Base-by-base conservation (phyloP, 164 flowering plant genomes). In the Cinnamomum chago region DNA sequence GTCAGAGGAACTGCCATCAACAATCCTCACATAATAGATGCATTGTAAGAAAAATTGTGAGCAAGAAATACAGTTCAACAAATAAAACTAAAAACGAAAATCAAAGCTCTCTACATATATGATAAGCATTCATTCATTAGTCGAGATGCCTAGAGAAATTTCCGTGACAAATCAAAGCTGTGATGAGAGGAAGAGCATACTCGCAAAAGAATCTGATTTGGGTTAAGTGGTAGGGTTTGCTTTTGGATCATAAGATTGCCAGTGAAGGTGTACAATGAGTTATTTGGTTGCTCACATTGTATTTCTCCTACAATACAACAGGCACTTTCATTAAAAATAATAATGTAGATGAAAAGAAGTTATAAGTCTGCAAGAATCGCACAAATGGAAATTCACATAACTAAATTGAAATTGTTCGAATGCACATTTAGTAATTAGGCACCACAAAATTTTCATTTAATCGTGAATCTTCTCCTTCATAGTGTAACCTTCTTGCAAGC, bases 201-300 rank as follows among this genome's bases (percentile, higher is more conserved):
- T 72, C 99, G 85, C 80, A 95, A 74, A 20, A 95, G 84, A 82
- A 93, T 62, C 78, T 95, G 97, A 81, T 93, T 92, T 50, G 99
- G 99, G 82, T 86, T 75, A 81, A 95, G 88, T 18, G 99, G 97
- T 72, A 95, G 76, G 58, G 95, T 93, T 79, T 95, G 99, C 81
- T 93, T 90, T 67, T 90, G 82, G 70, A 88, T 50, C 7, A 93
- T 84, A 82, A 95, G 89, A 81, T 95, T 95, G 70, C 99, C 98
- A 35, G 96, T 92, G 82, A 90, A 95, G 30, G 99, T 95, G 85
- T 95, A 95, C 77, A 95, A 74, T 1, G 99, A 95, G 83, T 95
- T 95, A 80, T 95, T 95, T 65, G 99, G 98, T 79, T 95, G 96
- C 76, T 95, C 99, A 77, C 98, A 95, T 77, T 92, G 94, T 76